A percentile compares a stretch with the other conserved stretches of the same genome.
Conservation (phyloP, 345 rosid genomes). For the Lepidium africanum region DNA sequence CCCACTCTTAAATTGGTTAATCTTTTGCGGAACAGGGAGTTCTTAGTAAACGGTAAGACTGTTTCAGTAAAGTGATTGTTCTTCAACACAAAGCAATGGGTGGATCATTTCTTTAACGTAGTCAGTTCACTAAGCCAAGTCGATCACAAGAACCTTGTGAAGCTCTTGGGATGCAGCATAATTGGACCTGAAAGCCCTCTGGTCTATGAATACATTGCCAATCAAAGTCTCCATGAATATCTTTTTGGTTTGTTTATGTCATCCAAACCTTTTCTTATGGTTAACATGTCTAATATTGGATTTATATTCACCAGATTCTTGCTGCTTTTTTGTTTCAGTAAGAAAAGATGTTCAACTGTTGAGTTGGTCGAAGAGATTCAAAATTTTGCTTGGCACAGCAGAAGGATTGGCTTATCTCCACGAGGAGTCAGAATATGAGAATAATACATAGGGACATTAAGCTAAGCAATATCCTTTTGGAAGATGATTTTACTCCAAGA, state of each 20-base stretch:
- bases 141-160: slow-evolving; percentile 74
- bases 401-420: slow-evolving; percentile 83
- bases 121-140: slow-evolving; percentile 73
- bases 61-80: slow-evolving; percentile 86
- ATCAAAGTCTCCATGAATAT: slow-evolving; percentile 65
- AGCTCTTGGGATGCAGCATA: slow-evolving; percentile 78
- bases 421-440: slow-evolving; percentile 53
- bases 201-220: slow-evolving; percentile 71
- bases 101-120: slow-evolving; percentile 91
- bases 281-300: background rate
- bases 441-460: slow-evolving; percentile 93
- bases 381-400: slow-evolving; percentile 62
- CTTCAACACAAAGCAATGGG: slow-evolving; percentile 90
- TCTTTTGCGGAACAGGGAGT: slow-evolving; percentile 39
- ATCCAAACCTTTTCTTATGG: background rate
- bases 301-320: background rate
- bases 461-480: slow-evolving; percentile 65
- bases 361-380: slow-evolving; percentile 48
- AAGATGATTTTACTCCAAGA: slow-evolving; percentile 53
- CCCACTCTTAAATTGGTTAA: background rate
- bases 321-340: slow-evolving; percentile 30
- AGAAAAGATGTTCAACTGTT: slow-evolving; percentile 36
- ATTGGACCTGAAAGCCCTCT: slow-evolving; percentile 88
- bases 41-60: slow-evolving; percentile 46
- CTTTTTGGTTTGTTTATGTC: slow-evolving; percentile 42